These are phyloP conservation scores for Porodaedalea pini DNA, from an alignment of 1,284 basidiomycete species.

Conservation along the genomic window DNA sequence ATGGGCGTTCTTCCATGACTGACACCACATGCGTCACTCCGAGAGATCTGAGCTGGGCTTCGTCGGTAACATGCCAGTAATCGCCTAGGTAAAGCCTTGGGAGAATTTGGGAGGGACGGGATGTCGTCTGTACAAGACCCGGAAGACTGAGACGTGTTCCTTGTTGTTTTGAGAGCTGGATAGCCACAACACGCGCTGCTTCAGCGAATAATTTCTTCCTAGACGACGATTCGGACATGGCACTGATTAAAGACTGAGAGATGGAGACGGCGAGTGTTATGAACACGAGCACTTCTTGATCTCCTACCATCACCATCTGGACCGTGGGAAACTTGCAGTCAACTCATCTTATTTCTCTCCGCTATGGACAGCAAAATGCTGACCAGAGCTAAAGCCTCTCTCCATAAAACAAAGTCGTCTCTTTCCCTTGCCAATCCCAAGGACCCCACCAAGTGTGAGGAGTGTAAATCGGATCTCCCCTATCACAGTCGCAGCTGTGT, in stretches of 20 bases:
- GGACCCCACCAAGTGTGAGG: too few relatives aligned
- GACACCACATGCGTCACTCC: constrained; percentile 41
- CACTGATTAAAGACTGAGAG: not conserved
- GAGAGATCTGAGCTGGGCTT: constrained; percentile 39
- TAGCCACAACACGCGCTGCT: constrained; percentile 2
- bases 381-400: too few relatives aligned
- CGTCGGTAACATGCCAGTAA: constrained; percentile 49
- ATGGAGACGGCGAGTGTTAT: too few relatives aligned
- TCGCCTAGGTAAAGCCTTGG: constrained; percentile 67
- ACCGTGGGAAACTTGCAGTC: too few relatives aligned
- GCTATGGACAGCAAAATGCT: too few relatives aligned
- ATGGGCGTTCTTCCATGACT: constrained; percentile 37
- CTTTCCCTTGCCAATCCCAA: too few relatives aligned
- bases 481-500: too few relatives aligned
- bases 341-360: too few relatives aligned
- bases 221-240: not conserved
- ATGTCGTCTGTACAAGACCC: not conserved
- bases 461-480: too few relatives aligned
- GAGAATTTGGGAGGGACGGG: constrained; percentile 39
- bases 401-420: too few relatives aligned
- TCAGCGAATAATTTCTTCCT: not conserved
- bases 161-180: constrained; percentile 7
- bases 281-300: too few relatives aligned
- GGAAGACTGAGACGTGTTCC: not conserved
- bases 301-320: too few relatives aligned